Evolutionary conservation across 108 stramenopile species (phyloP), one percentile per base, ranked within the genome.

Genomic region (Cyclostephanos tholiformis): DNA sequence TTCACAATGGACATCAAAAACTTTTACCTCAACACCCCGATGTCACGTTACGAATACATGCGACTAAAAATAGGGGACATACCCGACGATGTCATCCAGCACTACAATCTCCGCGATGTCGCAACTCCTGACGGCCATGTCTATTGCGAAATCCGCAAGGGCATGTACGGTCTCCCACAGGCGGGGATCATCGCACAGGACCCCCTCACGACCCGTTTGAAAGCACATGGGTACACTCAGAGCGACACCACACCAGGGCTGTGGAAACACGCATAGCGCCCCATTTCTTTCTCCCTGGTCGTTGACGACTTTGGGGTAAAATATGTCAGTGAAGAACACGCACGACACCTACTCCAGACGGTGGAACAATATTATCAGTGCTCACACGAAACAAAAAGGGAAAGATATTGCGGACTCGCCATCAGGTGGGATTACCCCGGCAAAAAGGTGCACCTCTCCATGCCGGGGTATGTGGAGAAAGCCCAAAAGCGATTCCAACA

Each of bases 151-250:
- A 56, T 76, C 14, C 14, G 20, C 6, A 48, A 60, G 38, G 84
- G 84, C 0, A 87, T 87, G 84, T 87, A 85, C 26, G 83, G 83
- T 20, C 69, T 84, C 13, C 77, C 83, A 3, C 88, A 89, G 65
- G 75, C 87, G 12, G 85, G 88, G 1, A 23, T 38, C 22, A 16
- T 89, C 10, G 77, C 88, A 14, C 27, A 76, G 10, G 43, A 43
- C 14, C 52, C 49, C 0, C 20, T 71, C 0, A 53, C 36, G n/a
- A 49, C 51, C 10, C 52, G 59, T 13, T 62, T 71, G 1, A 60
- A 13, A 3, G 2, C 14, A 6, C 44, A 74, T 30, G 84, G 85
- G 1, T 86, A 86, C 49, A n/a, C 51, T 6, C 53, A 64, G 53
- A 44, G 62, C 46, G 38, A 41, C 14, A 44, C 32, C 64, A 84